Base-by-base conservation (phyloP, 805 yeast genomes). In the Candida boleticola region DNA sequence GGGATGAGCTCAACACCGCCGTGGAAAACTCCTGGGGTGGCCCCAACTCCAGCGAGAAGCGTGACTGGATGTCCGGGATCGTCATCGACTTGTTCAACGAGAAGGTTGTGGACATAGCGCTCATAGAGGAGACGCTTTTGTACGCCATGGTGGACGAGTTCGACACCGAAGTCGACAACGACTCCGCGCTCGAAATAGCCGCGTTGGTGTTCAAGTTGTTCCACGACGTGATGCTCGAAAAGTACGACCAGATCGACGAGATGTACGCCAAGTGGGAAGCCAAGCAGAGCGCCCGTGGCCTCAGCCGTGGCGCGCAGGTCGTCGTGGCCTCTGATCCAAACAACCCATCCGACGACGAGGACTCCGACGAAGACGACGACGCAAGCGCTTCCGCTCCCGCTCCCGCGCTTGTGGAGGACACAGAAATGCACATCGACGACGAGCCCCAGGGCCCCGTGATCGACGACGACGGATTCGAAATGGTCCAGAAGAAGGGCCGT, bases 11-110 rank as follows among this genome's bases (percentile, higher is more conserved):
- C 39, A 74, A 78, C 36, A 84, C 86, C 1, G 99, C 99, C 0
- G 98, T 93, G 7, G 95, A 80, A 4, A 89, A 87, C 60, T 71
- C 74, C 23, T 93, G 99, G 98, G 99, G 99, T 45, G 99, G 99
- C 1, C 82, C 96, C 11, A 85, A 87, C 27, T 83, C 95, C 11
- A 79, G 76, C 0, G 97, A 87, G 29, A 93, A 93, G 62, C 76
- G 99, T 57, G 99, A 93, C 60, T 93, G 99, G 99, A 76, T 92
- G 49, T 79, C 87, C 3, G 95, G 88, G 3, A 68, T 87, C 11
- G 79, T 92, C 2, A 77, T 89, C 22, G 97, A 89, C 27, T 71
- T 89, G 40, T 93, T 92, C 57, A 68, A 70, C 5, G 82, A 76
- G 36, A 76, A 71, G 39, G 73, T 77, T 3, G 86, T 92, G 4